Conservation (phyloP, 805 yeast genomes). For the Brettanomyces naardenensis region DNA sequence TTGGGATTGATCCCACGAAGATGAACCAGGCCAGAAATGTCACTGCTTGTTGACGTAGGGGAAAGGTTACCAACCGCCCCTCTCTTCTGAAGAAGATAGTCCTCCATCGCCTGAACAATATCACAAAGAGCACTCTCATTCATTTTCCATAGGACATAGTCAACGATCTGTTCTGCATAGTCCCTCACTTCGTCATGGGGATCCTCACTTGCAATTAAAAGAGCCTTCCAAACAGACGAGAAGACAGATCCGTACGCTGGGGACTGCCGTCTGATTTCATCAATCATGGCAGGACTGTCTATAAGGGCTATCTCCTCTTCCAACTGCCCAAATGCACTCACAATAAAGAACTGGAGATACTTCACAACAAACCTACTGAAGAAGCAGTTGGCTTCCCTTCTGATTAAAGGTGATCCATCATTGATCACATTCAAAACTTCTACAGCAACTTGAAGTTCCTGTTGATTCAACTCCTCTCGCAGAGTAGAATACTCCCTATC, state of each 20-base stretch:
- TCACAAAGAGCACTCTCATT: constrained; percentile 59
- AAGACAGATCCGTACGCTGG: constrained; percentile 86
- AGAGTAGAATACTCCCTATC: constrained; percentile 17
- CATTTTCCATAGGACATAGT: constrained; percentile 56
- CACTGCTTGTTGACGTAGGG: not conserved
- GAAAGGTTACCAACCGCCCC: not conserved
- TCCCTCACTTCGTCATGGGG: constrained; percentile 77
- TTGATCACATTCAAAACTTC: constrained; percentile 60
- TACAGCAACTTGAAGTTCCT: constrained; percentile 64
- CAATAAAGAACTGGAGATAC: constrained; percentile 67
- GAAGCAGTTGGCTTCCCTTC: constrained; percentile 76
- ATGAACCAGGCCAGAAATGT: not conserved
- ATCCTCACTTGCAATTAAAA: constrained; percentile 75
- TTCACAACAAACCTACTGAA: constrained; percentile 66
- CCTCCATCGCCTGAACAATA: constrained; percentile 60
- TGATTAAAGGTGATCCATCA: constrained; percentile 85
- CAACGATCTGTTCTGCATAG: constrained; percentile 68
- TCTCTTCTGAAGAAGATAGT: constrained; percentile 45
- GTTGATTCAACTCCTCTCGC: constrained; percentile 44
- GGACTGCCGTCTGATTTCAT: constrained; percentile 55
- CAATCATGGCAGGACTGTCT: constrained; percentile 53
- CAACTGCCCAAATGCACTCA: constrained; percentile 78
- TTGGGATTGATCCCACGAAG: not conserved
- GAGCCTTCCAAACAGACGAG: constrained; percentile 80
- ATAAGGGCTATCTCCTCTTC: constrained; percentile 69